Evolutionary conservation across 2,329 filamentous ascomycete species (phyloP), one percentile per base, ranked within the genome.

Genomic region (Penicillium crustosum): DNA sequence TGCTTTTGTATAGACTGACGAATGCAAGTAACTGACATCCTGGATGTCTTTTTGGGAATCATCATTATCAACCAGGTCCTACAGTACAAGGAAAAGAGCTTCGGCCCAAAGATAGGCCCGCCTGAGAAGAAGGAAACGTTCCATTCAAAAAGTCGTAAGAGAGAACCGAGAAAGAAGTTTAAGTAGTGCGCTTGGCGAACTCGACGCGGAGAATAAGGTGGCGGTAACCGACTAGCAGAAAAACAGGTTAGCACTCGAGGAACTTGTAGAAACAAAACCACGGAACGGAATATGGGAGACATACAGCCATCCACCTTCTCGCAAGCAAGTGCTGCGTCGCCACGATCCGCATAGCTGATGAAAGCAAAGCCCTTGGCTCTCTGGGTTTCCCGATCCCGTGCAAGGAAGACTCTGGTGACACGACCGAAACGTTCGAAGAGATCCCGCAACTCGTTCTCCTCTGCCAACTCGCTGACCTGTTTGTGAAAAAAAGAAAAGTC

Each of bases 341-440:
- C 78, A 68, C 94, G 84, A 77, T 99, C 94, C 60, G 89, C 90
- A 74, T 94, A 99, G 78, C 91, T 96, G 83, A 99, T 96, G 77
- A 99, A 99, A 27, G 95, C 95, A 76, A 99, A 99, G 62, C 94
- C 94, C 86, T 99, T 99, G 69, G 94, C 94, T 75, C 93, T 82
- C 61, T 92, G 91, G 41, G 94, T 99, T 71, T 99, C 94, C 75
- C 94, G 84, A 81, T 99, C 94, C 84, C 97, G 97, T 70, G 94
- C 94, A 71, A 99, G 79, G 84, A 99, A 99, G 50, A 99, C 94
- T 77, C 94, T 88, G 57, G 93, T 97, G 73, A 99, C 94, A 68
- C 93, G 90, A 73, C 94, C 94, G 76, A 94, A 97, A 68, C 94
- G 87, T 82, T 96, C 93, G 82, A 99, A 99, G 87, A 99, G 93